These are phyloP conservation scores for Parachaetomium inaequale DNA, from an alignment of 495 filamentous ascomycete genomes.

Conservation along the genomic window DNA sequence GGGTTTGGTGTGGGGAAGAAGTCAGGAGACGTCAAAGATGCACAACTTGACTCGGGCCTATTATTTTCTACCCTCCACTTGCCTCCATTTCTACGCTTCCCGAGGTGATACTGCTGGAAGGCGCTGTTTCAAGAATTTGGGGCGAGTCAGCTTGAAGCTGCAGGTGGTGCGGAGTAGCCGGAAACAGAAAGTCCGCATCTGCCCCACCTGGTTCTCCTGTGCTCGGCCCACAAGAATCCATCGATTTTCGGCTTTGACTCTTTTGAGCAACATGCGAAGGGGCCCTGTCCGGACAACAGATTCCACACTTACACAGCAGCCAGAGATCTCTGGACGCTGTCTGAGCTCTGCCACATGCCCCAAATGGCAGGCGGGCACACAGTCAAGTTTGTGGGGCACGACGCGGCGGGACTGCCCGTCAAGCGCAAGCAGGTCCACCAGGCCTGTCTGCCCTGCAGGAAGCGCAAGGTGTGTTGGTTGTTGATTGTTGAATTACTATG, in stretches of 20 bases:
- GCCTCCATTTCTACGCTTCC: not conserved
- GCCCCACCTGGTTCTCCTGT: not conserved
- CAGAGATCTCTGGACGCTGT: not conserved
- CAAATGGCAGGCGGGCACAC: constrained; percentile 7
- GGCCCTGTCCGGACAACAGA: not conserved
- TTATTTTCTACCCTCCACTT: not conserved
- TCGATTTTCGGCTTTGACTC: not conserved
- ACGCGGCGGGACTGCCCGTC: constrained; percentile 40
- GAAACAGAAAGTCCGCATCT: constrained; percentile 7
- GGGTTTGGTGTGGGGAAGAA: not conserved
- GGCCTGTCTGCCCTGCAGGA: constrained; percentile 46
- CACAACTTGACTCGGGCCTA: not conserved
- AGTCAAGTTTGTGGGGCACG: constrained; percentile 46
- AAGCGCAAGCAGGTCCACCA: constrained; percentile 49
- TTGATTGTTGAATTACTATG: not conserved
- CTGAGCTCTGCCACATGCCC: not conserved
- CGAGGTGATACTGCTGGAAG: not conserved
- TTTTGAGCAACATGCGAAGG: not conserved
- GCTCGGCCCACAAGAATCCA: not conserved
- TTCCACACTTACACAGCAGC: not conserved
- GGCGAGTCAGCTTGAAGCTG: not conserved
- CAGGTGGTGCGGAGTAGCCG: not conserved
- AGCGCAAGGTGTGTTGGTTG: constrained; percentile 36
- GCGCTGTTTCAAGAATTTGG: not conserved
- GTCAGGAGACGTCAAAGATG: not conserved